Conservation (phyloP, 192 early-diverging fungal genomes). For the Anaeromyces robustus region DNA sequence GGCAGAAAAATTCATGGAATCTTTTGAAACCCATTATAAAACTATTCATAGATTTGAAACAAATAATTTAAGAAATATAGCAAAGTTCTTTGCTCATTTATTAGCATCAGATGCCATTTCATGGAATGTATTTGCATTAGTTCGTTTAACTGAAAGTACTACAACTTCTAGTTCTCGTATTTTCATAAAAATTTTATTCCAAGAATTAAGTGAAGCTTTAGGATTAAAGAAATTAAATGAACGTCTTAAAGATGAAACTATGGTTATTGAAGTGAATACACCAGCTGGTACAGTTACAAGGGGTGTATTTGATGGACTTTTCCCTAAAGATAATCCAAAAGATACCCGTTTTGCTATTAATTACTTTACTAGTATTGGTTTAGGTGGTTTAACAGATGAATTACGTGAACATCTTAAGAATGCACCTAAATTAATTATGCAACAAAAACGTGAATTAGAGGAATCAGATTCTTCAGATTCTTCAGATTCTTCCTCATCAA, state of each 20-base stretch:
- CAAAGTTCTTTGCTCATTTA: slow-evolving; percentile 78
- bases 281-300: slow-evolving; percentile 14
- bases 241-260: slow-evolving; percentile 46
- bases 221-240: slow-evolving; percentile 62
- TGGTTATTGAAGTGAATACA: slow-evolving; percentile 30
- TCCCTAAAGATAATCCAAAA: slow-evolving; percentile 75
- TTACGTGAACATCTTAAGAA: slow-evolving; percentile 72
- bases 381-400: slow-evolving; percentile 84
- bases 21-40: slow-evolving; percentile 71
- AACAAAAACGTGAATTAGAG: slow-evolving; percentile 6
- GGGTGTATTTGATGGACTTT: slow-evolving; percentile 73
- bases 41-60: slow-evolving; percentile 88
- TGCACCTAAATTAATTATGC: slow-evolving; percentile 13
- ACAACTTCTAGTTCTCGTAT: slow-evolving; percentile 93
- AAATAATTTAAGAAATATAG: slow-evolving; percentile 81
- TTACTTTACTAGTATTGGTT: slow-evolving; percentile 85
- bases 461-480: neutral
- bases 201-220: slow-evolving; percentile 68
- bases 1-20: slow-evolving; percentile 57
- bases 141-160: slow-evolving; percentile 83
- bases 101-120: slow-evolving; percentile 67
- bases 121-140: slow-evolving; percentile 63
- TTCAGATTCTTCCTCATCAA: slow-evolving; percentile 3
- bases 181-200: slow-evolving; percentile 88
- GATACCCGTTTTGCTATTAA: slow-evolving; percentile 94